Evolutionary conservation across 352 stramenopile species (phyloP).

Genomic region (Aphanomyces euteiches): DNA sequence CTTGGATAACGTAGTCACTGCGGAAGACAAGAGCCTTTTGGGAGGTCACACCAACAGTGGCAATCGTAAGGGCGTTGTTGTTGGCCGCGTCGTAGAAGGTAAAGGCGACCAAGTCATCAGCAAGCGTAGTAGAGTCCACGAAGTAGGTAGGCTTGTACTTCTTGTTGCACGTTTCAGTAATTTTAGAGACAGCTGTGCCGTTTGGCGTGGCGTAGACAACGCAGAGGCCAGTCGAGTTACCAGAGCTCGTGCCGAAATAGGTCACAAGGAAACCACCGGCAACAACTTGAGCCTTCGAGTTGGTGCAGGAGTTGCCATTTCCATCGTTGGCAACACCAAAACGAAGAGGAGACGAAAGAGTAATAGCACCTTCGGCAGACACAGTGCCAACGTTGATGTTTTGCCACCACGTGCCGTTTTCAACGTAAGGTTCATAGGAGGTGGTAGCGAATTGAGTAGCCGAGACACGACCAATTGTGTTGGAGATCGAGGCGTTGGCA

Average conservation of each 20-base stretch:
- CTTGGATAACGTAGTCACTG: constrained; percentile 57
- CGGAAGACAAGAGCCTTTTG: constrained; percentile 52
- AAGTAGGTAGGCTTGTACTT: constrained; percentile 63
- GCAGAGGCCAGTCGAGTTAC: constrained; percentile 51
- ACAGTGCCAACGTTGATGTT: constrained; percentile 53
- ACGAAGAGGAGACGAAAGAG: constrained; percentile 50
- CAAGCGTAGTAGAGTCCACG: constrained; percentile 61
- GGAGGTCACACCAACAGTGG: constrained; percentile 59
- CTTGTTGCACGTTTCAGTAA: constrained; percentile 50
- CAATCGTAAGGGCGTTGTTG: constrained; percentile 72
- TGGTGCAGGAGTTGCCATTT: constrained; percentile 43
- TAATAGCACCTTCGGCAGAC: constrained; percentile 45
- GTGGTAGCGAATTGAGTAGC: constrained; percentile 57
- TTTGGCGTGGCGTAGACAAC: constrained; percentile 43
- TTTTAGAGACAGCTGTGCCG: constrained; percentile 32
- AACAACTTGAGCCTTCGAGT: constrained; percentile 58
- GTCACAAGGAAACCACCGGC: constrained; percentile 59
- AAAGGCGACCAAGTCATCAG: constrained; percentile 55
- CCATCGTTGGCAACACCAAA: constrained; percentile 47
- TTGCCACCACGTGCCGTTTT: constrained; percentile 49
- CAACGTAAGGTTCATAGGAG: constrained; percentile 65
- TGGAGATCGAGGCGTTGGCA: constrained; percentile 36
- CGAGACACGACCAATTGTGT: constrained; percentile 62
- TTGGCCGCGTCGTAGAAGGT: constrained; percentile 67
- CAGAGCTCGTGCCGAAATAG: constrained; percentile 57